Evolutionary conservation across 768 basidiomycete species (phyloP).

Genomic region (Hericium coralloides): DNA sequence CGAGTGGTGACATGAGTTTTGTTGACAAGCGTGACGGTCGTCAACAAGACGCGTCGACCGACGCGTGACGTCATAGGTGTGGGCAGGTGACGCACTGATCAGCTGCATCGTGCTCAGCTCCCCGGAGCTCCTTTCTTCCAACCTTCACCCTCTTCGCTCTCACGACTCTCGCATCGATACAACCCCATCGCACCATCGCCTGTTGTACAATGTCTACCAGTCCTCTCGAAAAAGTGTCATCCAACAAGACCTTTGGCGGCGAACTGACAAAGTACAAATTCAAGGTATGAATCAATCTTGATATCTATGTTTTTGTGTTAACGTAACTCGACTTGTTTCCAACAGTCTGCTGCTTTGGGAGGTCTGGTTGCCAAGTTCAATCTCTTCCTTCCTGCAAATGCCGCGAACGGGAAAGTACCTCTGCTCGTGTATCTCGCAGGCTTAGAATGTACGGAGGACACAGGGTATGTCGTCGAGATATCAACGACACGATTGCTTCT

Average conservation of each 20-base stretch:
- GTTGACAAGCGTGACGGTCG: background rate
- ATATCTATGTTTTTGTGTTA: conserved; percentile 3
- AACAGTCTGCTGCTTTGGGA: conserved; percentile 62
- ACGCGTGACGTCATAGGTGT: conserved; percentile 2
- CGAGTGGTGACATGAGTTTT: background rate
- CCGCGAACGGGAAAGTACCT: conserved; percentile 41
- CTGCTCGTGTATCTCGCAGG: conserved; percentile 86
- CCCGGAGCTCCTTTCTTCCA: background rate
- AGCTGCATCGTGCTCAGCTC: background rate
- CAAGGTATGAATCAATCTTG: conserved; percentile 37
- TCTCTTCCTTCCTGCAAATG: conserved; percentile 71
- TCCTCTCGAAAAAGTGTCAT: conserved; percentile 58
- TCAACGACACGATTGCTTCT: background rate
- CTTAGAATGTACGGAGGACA: conserved; percentile 88
- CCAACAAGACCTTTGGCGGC: conserved; percentile 76
- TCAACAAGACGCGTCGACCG: background rate
- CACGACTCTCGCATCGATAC: background rate
- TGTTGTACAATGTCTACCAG: conserved; percentile 11
- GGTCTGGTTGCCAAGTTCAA: conserved; percentile 74
- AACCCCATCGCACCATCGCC: background rate
- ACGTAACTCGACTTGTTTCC: background rate
- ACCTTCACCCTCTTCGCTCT: background rate
- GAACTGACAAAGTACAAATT: conserved; percentile 81
- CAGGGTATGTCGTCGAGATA: conserved; percentile 45
- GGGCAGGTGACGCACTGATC: background rate